phyloP scores from a whole-genome alignment of 1,139 yeast species.

The Hanseniaspora uvarum region DNA sequence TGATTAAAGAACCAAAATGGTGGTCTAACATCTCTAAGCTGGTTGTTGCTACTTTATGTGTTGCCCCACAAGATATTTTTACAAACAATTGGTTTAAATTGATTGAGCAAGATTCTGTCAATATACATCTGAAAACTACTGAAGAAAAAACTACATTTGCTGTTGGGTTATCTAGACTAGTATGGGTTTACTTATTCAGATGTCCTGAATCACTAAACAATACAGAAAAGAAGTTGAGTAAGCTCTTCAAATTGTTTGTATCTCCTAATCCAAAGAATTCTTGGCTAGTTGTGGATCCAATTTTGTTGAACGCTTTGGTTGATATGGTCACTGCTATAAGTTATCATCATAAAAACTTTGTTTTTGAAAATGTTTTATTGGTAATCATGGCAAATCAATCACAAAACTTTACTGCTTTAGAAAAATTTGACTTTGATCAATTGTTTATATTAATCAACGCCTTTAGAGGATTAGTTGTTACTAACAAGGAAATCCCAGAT shows the following conservation, averaged over 20 bases:
- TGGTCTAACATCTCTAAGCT: conserved; percentile 70
- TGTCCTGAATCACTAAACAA: conserved; percentile 81
- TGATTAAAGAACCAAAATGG: conserved; percentile 41
- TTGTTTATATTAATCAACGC: conserved; percentile 60
- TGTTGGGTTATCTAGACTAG: conserved; percentile 56
- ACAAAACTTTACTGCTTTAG: conserved; percentile 52
- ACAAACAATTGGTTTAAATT: conserved; percentile 62
- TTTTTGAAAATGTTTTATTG: conserved; percentile 64
- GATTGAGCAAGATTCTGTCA: conserved; percentile 42
- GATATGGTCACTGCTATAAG: conserved; percentile 70
- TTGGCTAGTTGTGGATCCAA: conserved; percentile 57
- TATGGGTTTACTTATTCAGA: conserved; percentile 85
- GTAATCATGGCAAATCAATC: conserved; percentile 40
- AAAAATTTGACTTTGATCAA: conserved; percentile 58
- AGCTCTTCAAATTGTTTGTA: conserved; percentile 47
- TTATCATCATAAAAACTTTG: conserved; percentile 64
- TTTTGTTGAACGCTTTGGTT: conserved; percentile 54
- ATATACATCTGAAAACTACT: conserved; percentile 37
- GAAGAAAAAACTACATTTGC: conserved; percentile 57
- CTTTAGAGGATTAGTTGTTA: conserved; percentile 53
- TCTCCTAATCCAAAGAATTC: conserved; percentile 55
- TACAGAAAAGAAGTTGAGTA: conserved; percentile 59
- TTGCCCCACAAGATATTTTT: conserved; percentile 70
- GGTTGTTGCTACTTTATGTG: conserved; percentile 65
- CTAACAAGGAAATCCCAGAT: conserved; percentile 54